Percentiles rank a stretch among this genome's conserved stretches.
Conservation (phyloP, 169 alveolate species). For the Cryptosporidium viatorum region DNA sequence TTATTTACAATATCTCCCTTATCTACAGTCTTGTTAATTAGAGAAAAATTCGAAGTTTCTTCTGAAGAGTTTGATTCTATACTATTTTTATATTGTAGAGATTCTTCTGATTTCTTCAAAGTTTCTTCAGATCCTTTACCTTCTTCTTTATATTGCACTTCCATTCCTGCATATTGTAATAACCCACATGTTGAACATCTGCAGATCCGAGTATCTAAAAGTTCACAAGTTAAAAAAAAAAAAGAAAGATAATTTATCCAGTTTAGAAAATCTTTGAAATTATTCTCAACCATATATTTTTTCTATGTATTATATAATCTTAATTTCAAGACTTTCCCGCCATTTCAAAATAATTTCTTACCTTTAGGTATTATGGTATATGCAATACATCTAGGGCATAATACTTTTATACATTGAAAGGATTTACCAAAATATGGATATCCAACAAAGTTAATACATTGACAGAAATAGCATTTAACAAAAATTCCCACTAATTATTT, state of each 20-base stretch:
- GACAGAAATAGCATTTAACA: slow-evolving; percentile 51
- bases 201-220: slow-evolving; percentile 15
- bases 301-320: neutral
- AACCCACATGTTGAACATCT: slow-evolving; percentile 55
- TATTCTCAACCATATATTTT: too few relatives aligned
- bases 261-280: neutral
- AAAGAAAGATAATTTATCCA: neutral
- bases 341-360: neutral
- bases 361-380: slow-evolving; percentile 60
- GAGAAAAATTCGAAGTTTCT: neutral
- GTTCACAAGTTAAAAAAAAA: neutral
- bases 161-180: neutral
- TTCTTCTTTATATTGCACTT: neutral
- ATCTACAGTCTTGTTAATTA: neutral
- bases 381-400: slow-evolving; percentile 35
- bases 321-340: neutral
- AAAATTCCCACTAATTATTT: slow-evolving; percentile 5
- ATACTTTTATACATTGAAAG: slow-evolving; percentile 28
- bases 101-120: neutral
- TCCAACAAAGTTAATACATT: slow-evolving; percentile 43
- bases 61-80: neutral
- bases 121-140: neutral
- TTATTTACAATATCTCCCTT: neutral
- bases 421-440: slow-evolving; percentile 54
- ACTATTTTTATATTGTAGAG: neutral